Percentiles rank a stretch among this genome's conserved stretches.
phyloP scores from a whole-genome alignment of 805 yeast genomes.

The Barnettozyma sucrosica region DNA sequence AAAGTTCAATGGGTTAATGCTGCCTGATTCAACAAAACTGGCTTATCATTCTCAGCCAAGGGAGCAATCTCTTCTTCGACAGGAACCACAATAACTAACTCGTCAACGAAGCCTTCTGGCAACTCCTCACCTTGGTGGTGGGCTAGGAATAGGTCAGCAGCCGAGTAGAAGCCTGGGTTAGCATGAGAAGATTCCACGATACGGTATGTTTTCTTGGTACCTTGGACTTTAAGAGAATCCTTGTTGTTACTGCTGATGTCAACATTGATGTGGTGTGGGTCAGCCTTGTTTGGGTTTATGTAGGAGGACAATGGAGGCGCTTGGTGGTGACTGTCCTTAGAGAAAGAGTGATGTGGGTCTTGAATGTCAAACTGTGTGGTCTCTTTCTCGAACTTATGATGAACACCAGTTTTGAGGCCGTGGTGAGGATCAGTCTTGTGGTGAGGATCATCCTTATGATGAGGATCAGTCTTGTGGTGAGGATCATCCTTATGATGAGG shows the following conservation, averaged over 20 bases:
- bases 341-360: background rate
- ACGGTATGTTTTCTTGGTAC: constrained; percentile 2
- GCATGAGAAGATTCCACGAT: constrained; percentile 6
- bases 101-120: constrained; percentile 5
- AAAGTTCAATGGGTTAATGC: background rate
- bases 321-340: background rate
- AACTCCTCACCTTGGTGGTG: constrained; percentile 5
- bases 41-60: background rate
- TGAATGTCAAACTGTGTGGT: background rate
- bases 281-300: background rate
- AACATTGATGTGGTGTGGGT: constrained; percentile 4
- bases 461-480: background rate
- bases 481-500: background rate
- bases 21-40: constrained; percentile 8
- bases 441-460: background rate
- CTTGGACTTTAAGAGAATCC: background rate
- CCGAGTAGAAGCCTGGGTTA: constrained; percentile 8
- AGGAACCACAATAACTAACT: constrained; percentile 7
- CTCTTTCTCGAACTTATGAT: background rate
- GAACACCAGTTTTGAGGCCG: background rate
- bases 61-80: background rate
- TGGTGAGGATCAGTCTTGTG: background rate
- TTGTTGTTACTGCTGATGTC: background rate
- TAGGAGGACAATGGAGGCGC: background rate
- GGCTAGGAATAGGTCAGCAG: constrained; percentile 7